phyloP scores from a whole-genome alignment of 2,329 filamentous ascomycete genomes.

The Fusarium xylarioides region DNA sequence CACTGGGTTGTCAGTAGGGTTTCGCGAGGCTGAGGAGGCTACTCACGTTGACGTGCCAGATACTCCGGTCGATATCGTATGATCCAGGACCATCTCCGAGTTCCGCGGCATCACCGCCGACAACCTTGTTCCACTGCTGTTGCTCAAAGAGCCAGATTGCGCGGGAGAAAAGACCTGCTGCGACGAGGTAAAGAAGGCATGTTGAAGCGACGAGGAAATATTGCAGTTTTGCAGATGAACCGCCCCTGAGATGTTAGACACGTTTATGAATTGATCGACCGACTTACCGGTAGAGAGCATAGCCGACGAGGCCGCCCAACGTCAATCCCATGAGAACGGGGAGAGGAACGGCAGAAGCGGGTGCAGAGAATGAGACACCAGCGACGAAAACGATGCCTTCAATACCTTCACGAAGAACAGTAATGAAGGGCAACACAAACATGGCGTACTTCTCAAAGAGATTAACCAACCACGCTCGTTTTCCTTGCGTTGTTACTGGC shows the following conservation, averaged over 20 bases:
- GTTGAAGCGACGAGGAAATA: constrained; percentile 84
- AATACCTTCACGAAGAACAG: constrained; percentile 83
- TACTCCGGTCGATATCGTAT: constrained; percentile 79
- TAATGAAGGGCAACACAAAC: constrained; percentile 88
- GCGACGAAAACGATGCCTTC: constrained; percentile 91
- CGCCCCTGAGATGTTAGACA: constrained; percentile 47
- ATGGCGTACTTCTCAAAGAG: constrained; percentile 84
- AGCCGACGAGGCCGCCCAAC: constrained; percentile 74
- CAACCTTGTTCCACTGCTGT: constrained; percentile 72
- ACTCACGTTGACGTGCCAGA: constrained; percentile 85
- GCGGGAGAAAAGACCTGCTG: constrained; percentile 82
- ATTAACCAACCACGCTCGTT: constrained; percentile 61
- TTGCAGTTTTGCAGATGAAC: constrained; percentile 62
- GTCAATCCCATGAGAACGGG: constrained; percentile 77
- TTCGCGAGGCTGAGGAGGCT: constrained; percentile 44
- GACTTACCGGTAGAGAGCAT: constrained; percentile 76
- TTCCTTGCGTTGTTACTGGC: constrained; percentile 56
- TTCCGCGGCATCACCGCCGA: constrained; percentile 66
- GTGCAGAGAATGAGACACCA: constrained; percentile 80
- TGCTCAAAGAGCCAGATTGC: constrained; percentile 79
- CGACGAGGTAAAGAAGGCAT: constrained; percentile 84
- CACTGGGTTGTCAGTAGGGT: constrained; percentile 60
- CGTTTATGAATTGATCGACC: fast-evolving
- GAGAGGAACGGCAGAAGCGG: constrained; percentile 79
- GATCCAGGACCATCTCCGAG: constrained; percentile 72